A percentile compares a stretch with the other conserved stretches of the same genome.
phyloP scores from a whole-genome alignment of 495 filamentous ascomycete species.

The Tuber indicum region DNA sequence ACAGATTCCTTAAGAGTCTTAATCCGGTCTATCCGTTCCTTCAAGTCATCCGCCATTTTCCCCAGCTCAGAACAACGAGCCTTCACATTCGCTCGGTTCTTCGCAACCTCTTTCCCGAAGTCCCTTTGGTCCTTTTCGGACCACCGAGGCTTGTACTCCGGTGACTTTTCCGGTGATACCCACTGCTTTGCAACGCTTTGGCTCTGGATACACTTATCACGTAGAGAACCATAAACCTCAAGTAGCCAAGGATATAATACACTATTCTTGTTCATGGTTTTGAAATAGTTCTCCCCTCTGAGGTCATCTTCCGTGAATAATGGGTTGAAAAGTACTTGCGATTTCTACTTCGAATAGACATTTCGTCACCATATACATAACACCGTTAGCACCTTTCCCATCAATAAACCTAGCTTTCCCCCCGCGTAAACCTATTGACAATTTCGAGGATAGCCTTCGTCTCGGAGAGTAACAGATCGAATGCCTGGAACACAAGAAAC shows the following conservation, averaged over 20 bases:
- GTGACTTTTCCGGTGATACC: not conserved
- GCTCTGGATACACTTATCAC: not conserved
- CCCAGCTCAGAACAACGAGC: too few relatives aligned
- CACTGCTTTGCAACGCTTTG: not conserved
- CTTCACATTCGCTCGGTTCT: too few relatives aligned
- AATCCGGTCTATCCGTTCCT: too few relatives aligned
- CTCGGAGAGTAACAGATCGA: not conserved
- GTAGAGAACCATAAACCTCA: not conserved
- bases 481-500: not conserved
- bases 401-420: not conserved
- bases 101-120: too few relatives aligned
- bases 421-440: not conserved
- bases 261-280: slow-evolving; percentile 2
- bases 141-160: too few relatives aligned
- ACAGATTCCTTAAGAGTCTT: too few relatives aligned
- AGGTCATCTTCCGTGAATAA: not conserved
- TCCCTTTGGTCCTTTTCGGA: too few relatives aligned
- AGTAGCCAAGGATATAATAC: slow-evolving; percentile 3
- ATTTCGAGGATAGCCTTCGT: not conserved
- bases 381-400: not conserved
- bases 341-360: not conserved
- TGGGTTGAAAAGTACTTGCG: not conserved
- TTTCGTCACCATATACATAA: not conserved
- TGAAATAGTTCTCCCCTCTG: too few relatives aligned
- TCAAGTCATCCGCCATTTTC: too few relatives aligned